Evolutionary conservation across 257 asterid genomes (phyloP).

Genomic region (Solanum tarapatanum): DNA sequence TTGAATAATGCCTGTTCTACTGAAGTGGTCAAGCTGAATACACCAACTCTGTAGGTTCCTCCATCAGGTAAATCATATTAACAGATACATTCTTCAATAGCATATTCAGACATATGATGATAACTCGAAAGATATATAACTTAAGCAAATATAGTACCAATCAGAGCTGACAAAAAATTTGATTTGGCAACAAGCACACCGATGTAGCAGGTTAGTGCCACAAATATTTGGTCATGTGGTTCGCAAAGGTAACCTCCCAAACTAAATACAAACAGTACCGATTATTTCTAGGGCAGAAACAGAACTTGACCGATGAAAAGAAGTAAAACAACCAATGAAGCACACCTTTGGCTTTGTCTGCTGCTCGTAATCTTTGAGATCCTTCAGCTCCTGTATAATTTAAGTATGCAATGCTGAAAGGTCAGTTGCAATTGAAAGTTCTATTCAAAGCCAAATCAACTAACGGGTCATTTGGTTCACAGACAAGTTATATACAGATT

Average conservation of each 20-base stretch:
- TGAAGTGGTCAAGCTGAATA: not conserved
- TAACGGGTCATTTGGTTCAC: not conserved
- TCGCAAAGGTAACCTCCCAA: not conserved
- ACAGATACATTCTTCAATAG: not conserved
- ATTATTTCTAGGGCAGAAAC: not conserved
- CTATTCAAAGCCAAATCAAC: not conserved
- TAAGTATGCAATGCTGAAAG: not conserved
- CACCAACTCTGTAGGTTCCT: not conserved
- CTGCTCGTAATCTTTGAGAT: conserved; percentile 66
- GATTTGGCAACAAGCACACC: not conserved
- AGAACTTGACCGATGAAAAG: not conserved
- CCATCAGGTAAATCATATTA: not conserved
- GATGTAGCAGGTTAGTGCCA: not conserved
- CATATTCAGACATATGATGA: not conserved
- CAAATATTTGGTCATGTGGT: not conserved
- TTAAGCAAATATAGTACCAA: not conserved
- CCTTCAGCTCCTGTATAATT: conserved; percentile 72
- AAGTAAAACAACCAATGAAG: conserved; percentile 4
- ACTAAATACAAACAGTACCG: not conserved
- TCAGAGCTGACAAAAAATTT: not conserved
- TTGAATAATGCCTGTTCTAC: not conserved
- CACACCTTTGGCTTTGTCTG: conserved; percentile 84
- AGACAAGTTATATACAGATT: not conserved
- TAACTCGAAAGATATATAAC: not conserved
- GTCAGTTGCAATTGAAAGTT: not conserved